Base-by-base conservation (phyloP, 306 rosid species). In the Psophocarpus tetragonolobus region DNA sequence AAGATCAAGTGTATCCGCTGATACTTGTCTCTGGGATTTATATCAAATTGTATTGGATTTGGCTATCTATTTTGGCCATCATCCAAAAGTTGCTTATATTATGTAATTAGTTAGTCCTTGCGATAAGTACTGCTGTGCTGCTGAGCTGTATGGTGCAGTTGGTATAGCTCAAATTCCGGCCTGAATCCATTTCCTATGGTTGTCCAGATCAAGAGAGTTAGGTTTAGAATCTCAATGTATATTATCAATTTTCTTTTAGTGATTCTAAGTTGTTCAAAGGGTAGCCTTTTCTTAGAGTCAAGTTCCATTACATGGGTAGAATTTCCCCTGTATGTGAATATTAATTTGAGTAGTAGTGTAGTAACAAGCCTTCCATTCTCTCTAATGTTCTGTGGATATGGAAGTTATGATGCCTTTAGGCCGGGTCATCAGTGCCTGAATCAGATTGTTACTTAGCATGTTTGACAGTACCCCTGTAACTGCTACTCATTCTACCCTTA, bases 201-300 rank as follows among this genome's bases (percentile, higher is more conserved):
- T 78, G 84, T 85, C 86, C 85, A 84, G 91, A 86, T 86, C 54
- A 90, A 75, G 87, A 81, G 89, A 74, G 77, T 86, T 93, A 91
- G 97, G 85, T 70, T 84, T 93, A 93, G 98, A 84, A 66, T 90
- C 68, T 35, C 82, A 71, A 21, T 91, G 96, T 93, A 93, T 82
- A 90, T 90, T 84, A 77, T 70, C 71, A 78, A 57, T 75, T 84
- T 79, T 88, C 63, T 71, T 75, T 67, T 84, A 87, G 90, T 66
- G 80, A 76, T 85, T 85, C 73, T 48, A 80, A 81, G 84, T 75
- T 79, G 85, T 77, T 80, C 58, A 75, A 71, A 84, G 76, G 75
- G 80, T 84, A 82, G 84, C 83, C 80, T 72, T 81, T 87, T 78
- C 75, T 78, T 66, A 75, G 80, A 62, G 68, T 68, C 73, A 27